Conservation (phyloP, 345 rosid species). For the Reutealis trisperma region DNA sequence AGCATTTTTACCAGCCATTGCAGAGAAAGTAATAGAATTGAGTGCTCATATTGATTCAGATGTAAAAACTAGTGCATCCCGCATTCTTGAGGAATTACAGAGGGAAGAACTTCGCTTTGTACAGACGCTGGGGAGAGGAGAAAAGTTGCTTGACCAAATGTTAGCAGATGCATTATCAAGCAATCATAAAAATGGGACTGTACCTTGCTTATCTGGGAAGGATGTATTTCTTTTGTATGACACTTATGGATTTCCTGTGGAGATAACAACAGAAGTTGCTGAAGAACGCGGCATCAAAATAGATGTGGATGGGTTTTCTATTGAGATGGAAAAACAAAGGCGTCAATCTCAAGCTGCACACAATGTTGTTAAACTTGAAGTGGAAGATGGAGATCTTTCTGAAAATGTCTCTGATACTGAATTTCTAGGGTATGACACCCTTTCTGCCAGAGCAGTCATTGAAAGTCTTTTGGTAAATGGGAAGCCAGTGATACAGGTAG, state of each 20-base stretch:
- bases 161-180: slow-evolving; percentile 54
- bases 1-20: slow-evolving; percentile 69
- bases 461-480: slow-evolving; percentile 75
- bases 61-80: slow-evolving; percentile 55
- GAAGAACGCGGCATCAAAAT: slow-evolving; percentile 67
- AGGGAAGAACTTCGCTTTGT: slow-evolving; percentile 88
- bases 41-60: slow-evolving; percentile 72
- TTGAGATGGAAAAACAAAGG: slow-evolving; percentile 89
- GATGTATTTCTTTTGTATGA: slow-evolving; percentile 85
- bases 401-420: slow-evolving; percentile 65
- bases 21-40: slow-evolving; percentile 75
- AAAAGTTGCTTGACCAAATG: slow-evolving; percentile 77
- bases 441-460: slow-evolving; percentile 68
- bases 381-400: slow-evolving; percentile 53
- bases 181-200: slow-evolving; percentile 38
- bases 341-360: slow-evolving; percentile 89
- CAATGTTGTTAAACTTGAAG: slow-evolving; percentile 73
- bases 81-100: slow-evolving; percentile 73
- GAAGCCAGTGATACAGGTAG: slow-evolving; percentile 72
- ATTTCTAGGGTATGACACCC: slow-evolving; percentile 79
- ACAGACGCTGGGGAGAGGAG: slow-evolving; percentile 91
- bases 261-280: slow-evolving; percentile 81
- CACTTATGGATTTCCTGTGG: slow-evolving; percentile 91
- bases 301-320: slow-evolving; percentile 69
- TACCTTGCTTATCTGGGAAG: slow-evolving; percentile 69